A percentile compares a stretch with the other conserved stretches of the same genome.
Evolutionary conservation across 306 rosid species (phyloP).

Genomic region (Alnus glutinosa): DNA sequence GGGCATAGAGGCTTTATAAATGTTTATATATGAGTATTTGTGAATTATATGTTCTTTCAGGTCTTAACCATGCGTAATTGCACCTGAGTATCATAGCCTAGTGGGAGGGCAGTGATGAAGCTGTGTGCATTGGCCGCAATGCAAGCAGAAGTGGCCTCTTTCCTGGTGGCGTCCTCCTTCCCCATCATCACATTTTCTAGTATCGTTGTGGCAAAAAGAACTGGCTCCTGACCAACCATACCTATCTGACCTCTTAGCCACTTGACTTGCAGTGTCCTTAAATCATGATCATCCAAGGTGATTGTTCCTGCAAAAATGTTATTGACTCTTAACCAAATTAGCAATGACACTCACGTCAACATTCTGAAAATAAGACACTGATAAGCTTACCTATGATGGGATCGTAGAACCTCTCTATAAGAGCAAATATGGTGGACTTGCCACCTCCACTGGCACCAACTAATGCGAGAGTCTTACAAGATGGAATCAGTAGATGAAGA

Average conservation of each 20-base stretch:
- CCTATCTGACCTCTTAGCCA: constrained; percentile 92
- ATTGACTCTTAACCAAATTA: constrained; percentile 15
- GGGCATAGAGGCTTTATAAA: neutral
- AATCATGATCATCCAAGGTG: constrained; percentile 79
- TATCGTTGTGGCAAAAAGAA: constrained; percentile 77
- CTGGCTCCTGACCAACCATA: constrained; percentile 89
- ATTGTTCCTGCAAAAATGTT: constrained; percentile 54
- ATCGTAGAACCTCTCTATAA: constrained; percentile 85
- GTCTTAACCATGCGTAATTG: neutral
- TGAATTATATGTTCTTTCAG: neutral
- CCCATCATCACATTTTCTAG: constrained; percentile 93
- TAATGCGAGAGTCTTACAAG: constrained; percentile 71
- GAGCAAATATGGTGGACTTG: constrained; percentile 84
- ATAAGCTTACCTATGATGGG: constrained; percentile 57
- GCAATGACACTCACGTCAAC: neutral
- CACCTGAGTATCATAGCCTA: constrained; percentile 85
- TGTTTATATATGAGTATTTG: neutral
- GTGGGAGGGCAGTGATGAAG: constrained; percentile 75
- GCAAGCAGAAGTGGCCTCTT: constrained; percentile 85
- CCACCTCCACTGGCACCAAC: constrained; percentile 98
- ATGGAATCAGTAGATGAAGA: constrained; percentile 62
- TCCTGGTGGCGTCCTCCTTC: constrained; percentile 67
- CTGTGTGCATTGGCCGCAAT: constrained; percentile 75
- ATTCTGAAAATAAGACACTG: neutral
- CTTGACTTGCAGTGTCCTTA: constrained; percentile 71